phyloP scores from a whole-genome alignment of 768 basidiomycete species.

The Nidularia pulvinata region DNA sequence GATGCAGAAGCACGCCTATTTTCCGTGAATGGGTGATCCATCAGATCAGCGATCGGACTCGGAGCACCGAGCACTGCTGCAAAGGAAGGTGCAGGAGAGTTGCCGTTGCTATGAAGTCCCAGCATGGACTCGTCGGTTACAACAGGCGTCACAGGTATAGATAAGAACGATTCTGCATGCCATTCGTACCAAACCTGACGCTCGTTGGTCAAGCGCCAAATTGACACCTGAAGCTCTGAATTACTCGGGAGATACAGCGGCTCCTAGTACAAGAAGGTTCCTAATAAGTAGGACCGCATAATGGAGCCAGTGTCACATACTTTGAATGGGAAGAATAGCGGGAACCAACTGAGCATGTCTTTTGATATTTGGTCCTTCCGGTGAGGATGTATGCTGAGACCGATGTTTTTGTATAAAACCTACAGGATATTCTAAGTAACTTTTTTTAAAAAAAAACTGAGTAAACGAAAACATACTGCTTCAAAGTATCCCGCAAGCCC shows the following conservation, averaged over 20 bases:
- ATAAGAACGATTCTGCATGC: slow-evolving; percentile 93
- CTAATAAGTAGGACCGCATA: too few relatives aligned
- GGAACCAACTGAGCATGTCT: slow-evolving; percentile 99
- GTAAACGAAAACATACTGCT: slow-evolving; percentile 40
- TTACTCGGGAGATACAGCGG: slow-evolving; percentile 92
- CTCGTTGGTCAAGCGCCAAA: slow-evolving; percentile 92
- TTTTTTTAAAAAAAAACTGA: not conserved
- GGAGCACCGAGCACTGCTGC: slow-evolving; percentile 29
- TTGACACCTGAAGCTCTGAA: slow-evolving; percentile 88
- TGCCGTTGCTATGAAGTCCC: not conserved
- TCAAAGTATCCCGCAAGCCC: slow-evolving; percentile 98
- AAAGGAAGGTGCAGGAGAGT: slow-evolving; percentile 11
- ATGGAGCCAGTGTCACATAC: slow-evolving; percentile 37
- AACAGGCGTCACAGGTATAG: slow-evolving; percentile 41
- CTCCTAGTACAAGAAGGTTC: slow-evolving; percentile 49
- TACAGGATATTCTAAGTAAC: slow-evolving; percentile 8
- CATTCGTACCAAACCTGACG: slow-evolving; percentile 99
- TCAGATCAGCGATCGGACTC: slow-evolving; percentile 75
- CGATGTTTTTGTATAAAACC: slow-evolving; percentile 85
- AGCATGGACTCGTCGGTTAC: slow-evolving; percentile 20
- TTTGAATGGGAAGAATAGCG: slow-evolving; percentile 93
- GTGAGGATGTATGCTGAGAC: slow-evolving; percentile 92
- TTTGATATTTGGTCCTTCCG: slow-evolving; percentile 85
- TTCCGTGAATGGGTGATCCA: slow-evolving; percentile 34
- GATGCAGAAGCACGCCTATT: slow-evolving; percentile 6